Conservation (phyloP, 805 yeast species). For the Torulaspora delbrueckii region DNA sequence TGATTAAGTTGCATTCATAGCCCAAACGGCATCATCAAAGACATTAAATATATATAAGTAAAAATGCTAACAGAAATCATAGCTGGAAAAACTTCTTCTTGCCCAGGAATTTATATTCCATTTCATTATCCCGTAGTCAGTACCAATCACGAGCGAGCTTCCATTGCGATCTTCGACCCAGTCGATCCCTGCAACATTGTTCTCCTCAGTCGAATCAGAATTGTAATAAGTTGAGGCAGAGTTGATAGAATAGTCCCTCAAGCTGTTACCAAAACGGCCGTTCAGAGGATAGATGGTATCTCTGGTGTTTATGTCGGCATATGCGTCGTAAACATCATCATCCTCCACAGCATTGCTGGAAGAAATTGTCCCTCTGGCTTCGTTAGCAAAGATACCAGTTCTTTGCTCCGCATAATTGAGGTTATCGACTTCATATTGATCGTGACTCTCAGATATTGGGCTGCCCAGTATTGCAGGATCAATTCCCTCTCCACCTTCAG, state of each 20-base stretch:
- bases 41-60: constrained; percentile 1
- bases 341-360: constrained; percentile 13
- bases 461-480: constrained; percentile 11
- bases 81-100: constrained; percentile 57
- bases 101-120: constrained; percentile 69
- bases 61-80: constrained; percentile 37
- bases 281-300: constrained; percentile 8
- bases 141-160: constrained; percentile 53
- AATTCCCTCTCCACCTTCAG: constrained; percentile 11
- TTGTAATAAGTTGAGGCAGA: constrained; percentile 11
- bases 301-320: constrained; percentile 12
- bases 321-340: constrained; percentile 21
- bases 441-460: constrained; percentile 11
- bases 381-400: constrained; percentile 11
- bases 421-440: constrained; percentile 15
- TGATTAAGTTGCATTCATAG: background rate
- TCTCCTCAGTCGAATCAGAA: constrained; percentile 32
- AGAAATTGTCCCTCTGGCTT: constrained; percentile 4
- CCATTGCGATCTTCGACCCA: constrained; percentile 50
- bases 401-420: constrained; percentile 14
- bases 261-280: constrained; percentile 9
- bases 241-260: constrained; percentile 10
- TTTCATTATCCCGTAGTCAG: constrained; percentile 59
- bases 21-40: constrained; percentile 1
- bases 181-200: constrained; percentile 58